Evolutionary conservation across 768 basidiomycete genomes (phyloP), one percentile per base, ranked within the genome.

Genomic region (Suillus brevipes): DNA sequence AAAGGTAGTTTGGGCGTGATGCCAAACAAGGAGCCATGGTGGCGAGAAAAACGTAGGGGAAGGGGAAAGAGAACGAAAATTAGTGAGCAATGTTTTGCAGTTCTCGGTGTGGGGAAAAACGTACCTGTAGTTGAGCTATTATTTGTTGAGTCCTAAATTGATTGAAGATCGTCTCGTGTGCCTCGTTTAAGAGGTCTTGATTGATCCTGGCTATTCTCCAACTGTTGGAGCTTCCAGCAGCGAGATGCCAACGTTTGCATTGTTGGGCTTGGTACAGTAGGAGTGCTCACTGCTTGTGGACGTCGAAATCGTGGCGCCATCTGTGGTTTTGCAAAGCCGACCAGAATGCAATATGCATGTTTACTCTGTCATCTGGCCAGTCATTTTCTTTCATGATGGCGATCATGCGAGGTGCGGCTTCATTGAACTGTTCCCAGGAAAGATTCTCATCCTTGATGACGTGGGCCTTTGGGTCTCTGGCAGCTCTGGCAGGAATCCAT

Each of bases 181-280:
- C 37, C 16, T 40, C n/a, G 34, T 40, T 10, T 9, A 64, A 28
- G 38, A 64, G 42, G 4, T 34, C 34, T 20, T 64, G 43, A 14
- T 64, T 58, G 55, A 64, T 42, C 5, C 37, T 42, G 3, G 63
- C 63, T 49, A 64, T 18, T 7, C 37, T 42, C 38, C 36, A 64
- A 25, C 38, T 47, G 4, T 58, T 31, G 5, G 38, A 20, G 28
- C 38, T 45, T 1, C n/a, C 37, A 20, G 12, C 25, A 4, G 47
- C 12, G 6, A 42, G 55, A n/a, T 64, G 63, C 68, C 68, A 71
- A 10, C 38, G n/a, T 2, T 42, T 8, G 4, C 59, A 43, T 38
- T 71, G 67, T 45, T 66, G 52, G 1, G 56, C 67, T 37, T 71
- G 70, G 60, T 70, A 71, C 4, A 62, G n/a, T 1, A 71, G 55